Conservation (phyloP, 208 protist species). For the Jaenimonas drosophilae region DNA sequence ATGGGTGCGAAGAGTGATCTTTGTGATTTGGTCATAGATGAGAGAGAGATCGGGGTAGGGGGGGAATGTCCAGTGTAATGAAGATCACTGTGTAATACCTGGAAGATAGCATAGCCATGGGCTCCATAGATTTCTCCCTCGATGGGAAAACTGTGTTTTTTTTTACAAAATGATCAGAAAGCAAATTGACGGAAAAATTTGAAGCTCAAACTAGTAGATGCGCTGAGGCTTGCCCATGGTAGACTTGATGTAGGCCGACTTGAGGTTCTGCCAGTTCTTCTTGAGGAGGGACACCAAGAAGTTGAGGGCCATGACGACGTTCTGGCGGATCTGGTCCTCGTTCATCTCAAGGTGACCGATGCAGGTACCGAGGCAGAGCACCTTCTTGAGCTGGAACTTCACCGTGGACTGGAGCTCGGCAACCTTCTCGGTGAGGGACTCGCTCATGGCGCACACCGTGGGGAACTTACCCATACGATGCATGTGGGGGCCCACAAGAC, state of each 20-base stretch:
- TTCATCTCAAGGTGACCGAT: constrained; percentile 96
- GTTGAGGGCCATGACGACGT: constrained; percentile 97
- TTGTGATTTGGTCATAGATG: neutral
- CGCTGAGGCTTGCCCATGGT: constrained; percentile 96
- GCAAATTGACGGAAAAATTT: no score
- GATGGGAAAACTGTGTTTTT: neutral
- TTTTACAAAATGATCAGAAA: neutral
- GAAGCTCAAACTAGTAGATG: constrained; percentile 96
- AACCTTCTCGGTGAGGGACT: constrained; percentile 94
- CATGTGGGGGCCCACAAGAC: constrained; percentile 95
- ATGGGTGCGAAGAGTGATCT: constrained; percentile 9
- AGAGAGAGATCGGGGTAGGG: constrained; percentile 2
- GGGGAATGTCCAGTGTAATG: no score
- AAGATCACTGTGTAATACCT: no score
- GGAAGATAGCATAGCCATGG: no score
- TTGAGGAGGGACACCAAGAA: constrained; percentile 99
- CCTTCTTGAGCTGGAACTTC: constrained; percentile 99
- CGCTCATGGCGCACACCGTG: constrained; percentile 87
- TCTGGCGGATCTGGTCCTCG: constrained; percentile 93
- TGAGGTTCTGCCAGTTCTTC: constrained; percentile 99
- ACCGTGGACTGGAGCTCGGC: constrained; percentile 93
- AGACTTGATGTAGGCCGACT: constrained; percentile 96
- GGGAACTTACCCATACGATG: constrained; percentile 99
- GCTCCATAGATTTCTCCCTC: no score
- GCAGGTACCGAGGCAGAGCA: constrained; percentile 96